Base-by-base conservation (phyloP, 495 filamentous ascomycete genomes). In the Hypoxylon fuscum region DNA sequence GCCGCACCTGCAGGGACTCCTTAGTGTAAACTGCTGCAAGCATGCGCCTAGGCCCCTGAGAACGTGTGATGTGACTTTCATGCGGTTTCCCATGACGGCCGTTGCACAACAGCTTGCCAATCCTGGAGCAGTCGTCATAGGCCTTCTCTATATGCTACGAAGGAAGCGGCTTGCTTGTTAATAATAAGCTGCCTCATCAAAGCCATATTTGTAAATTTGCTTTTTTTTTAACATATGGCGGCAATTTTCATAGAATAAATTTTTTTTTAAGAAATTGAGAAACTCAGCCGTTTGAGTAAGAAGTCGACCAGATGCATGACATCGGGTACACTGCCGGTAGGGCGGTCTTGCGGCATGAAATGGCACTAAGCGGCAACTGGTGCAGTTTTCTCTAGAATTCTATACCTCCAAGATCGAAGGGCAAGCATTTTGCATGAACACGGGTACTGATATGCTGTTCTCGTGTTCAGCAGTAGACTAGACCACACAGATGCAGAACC, bases 11-110 rank as follows among this genome's bases (percentile, higher is more conserved):
- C 45, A 66, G 34, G 62, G 55, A 40, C 55, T 45, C 38, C 55
- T 7, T 25, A n/a, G n/a, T n/a, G n/a, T n/a, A n/a, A n/a, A n/a
- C n/a, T n/a, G n/a, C n/a, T n/a, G n/a, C 14, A 17, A 9, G 5
- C 43, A 32, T 27, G 22, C 31, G 37, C 23, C 62, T 57, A 45
- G 41, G 20, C n/a, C 43, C 40, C 21, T 37, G n/a, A 48, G 42
- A 42, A 48, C 52, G 18, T 53, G 56, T 61, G 62, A 61, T 61
- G 25, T 45, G 34, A 44, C 38, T 47, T 34, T 21, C 43, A 56
- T 56, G 46, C 51, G 62, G 56, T 29, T 42, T 34, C 55, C 37
- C 48, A 37, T 27, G 50, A 50, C 45, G 17, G 51, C 27, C 17
- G 62, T 66, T 51, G 23, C 42, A 66, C 57, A 38, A 22, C 52